These are phyloP conservation scores for Aspergillus awamori DNA, from an alignment of 2,329 filamentous ascomycete genomes.

Conservation along the genomic window DNA sequence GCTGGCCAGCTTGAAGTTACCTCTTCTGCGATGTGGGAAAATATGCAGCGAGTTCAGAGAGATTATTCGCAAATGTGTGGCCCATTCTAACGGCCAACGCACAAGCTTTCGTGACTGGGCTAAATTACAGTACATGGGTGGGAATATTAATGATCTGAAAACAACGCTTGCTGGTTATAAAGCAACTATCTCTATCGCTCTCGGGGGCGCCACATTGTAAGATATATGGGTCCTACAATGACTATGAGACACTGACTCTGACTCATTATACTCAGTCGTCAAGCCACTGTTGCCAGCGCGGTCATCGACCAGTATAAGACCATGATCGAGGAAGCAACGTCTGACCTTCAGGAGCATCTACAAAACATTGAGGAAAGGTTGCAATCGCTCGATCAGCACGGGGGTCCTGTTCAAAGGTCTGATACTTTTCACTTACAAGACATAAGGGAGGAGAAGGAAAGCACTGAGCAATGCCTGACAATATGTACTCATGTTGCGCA, in stretches of 20 bases:
- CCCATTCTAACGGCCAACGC: slow-evolving; percentile 15
- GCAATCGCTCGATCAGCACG: slow-evolving; percentile 14
- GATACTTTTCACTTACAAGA: slow-evolving; percentile 4
- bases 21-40: slow-evolving; percentile 25
- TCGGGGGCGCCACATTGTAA: slow-evolving; percentile 32
- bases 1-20: slow-evolving; percentile 25
- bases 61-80: slow-evolving; percentile 21
- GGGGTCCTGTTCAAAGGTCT: background rate
- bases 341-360: slow-evolving; percentile 40
- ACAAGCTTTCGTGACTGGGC: slow-evolving; percentile 24
- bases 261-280: slow-evolving; percentile 17
- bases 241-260: background rate
- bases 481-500: slow-evolving; percentile 38
- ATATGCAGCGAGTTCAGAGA: slow-evolving; percentile 25
- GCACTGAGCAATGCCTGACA: slow-evolving; percentile 39
- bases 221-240: slow-evolving; percentile 8
- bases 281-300: slow-evolving; percentile 22
- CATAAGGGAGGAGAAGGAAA: slow-evolving; percentile 40
- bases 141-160: slow-evolving; percentile 26
- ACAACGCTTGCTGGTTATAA: slow-evolving; percentile 28
- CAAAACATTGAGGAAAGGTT: slow-evolving; percentile 35
- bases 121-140: slow-evolving; percentile 17
- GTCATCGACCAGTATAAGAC: slow-evolving; percentile 36
- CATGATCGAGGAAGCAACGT: slow-evolving; percentile 38
- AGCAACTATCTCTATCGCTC: slow-evolving; percentile 31